phyloP scores from a whole-genome alignment of 768 basidiomycete genomes.

The Auriscalpium vulgare region DNA sequence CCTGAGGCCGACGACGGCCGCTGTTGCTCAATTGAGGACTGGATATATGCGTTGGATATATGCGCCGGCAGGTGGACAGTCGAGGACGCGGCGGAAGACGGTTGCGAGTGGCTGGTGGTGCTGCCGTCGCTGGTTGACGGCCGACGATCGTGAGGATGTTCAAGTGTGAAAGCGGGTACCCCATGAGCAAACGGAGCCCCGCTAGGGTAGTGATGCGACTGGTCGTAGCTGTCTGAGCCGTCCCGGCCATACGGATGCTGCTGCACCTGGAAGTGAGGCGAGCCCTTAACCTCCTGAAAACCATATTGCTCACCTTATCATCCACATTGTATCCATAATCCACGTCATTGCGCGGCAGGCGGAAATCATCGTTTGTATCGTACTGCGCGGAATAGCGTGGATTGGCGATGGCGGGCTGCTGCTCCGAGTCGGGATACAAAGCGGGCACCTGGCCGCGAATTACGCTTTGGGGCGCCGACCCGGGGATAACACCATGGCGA shows the following conservation, averaged over 20 bases:
- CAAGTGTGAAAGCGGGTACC: slow-evolving; percentile 14
- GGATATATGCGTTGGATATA: slow-evolving; percentile 3
- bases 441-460: background rate
- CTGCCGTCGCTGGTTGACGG: slow-evolving; percentile 35
- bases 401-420: background rate
- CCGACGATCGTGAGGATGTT: slow-evolving; percentile 13
- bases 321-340: slow-evolving; percentile 12
- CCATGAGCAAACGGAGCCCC: slow-evolving; percentile 4
- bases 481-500: slow-evolving; percentile 24
- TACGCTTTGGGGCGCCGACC: slow-evolving; percentile 7
- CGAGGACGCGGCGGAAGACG: slow-evolving; percentile 49
- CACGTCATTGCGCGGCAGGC: slow-evolving; percentile 5
- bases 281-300: too few relatives aligned
- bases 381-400: slow-evolving; percentile 7
- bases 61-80: slow-evolving; percentile 39
- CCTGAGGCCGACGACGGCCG: slow-evolving; percentile 13
- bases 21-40: slow-evolving; percentile 15
- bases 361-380: slow-evolving; percentile 4
- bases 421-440: slow-evolving; percentile 11
- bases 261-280: too few relatives aligned
- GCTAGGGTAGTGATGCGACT: background rate
- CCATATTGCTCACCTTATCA: slow-evolving; percentile 6
- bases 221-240: slow-evolving; percentile 5
- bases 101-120: slow-evolving; percentile 32
- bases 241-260: background rate